Conservation (phyloP, 805 yeast genomes). For the Tanozyma kutaoensis region DNA sequence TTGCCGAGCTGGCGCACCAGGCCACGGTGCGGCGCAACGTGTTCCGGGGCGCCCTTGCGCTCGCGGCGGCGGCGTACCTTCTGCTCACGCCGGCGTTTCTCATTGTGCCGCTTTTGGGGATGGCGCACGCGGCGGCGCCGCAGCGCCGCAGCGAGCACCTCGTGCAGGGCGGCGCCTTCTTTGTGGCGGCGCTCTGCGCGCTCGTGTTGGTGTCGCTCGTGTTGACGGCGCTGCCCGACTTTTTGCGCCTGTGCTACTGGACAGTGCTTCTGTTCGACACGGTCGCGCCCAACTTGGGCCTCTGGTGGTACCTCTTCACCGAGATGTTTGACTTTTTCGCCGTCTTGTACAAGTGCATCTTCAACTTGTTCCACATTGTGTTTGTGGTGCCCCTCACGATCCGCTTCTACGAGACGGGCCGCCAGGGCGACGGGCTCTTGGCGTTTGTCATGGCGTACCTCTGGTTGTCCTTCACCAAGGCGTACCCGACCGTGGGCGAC, state of each 20-base stretch:
- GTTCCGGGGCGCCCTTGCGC: conserved; percentile 31
- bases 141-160: conserved; percentile 2
- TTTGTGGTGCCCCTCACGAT: conserved; percentile 66
- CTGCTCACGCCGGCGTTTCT: conserved; percentile 51
- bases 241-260: conserved; percentile 29
- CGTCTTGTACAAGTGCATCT: conserved; percentile 70
- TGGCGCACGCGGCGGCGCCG: conserved; percentile 12
- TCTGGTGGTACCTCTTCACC: conserved; percentile 98
- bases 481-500: conserved; percentile 82
- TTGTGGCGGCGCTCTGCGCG: conserved; percentile 6
- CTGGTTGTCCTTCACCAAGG: conserved; percentile 49
- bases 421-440: conserved; percentile 40
- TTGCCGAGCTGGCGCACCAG: conserved; percentile 35
- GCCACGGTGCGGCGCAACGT: conserved; percentile 25
- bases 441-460: conserved; percentile 31
- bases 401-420: conserved; percentile 31
- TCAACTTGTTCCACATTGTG: conserved; percentile 58
- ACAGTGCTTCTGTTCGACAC: conserved; percentile 48
- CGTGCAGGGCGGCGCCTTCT: conserved; percentile 3
- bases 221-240: conserved; percentile 25
- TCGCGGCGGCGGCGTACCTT: conserved; percentile 55
- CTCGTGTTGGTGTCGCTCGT: conserved; percentile 25
- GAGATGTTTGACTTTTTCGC: conserved; percentile 89
- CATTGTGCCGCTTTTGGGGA: conserved; percentile 39
- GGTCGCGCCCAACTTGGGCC: conserved; percentile 79